Base-by-base conservation (phyloP, 2,329 filamentous ascomycete genomes). In the Colletotrichum sp. region DNA sequence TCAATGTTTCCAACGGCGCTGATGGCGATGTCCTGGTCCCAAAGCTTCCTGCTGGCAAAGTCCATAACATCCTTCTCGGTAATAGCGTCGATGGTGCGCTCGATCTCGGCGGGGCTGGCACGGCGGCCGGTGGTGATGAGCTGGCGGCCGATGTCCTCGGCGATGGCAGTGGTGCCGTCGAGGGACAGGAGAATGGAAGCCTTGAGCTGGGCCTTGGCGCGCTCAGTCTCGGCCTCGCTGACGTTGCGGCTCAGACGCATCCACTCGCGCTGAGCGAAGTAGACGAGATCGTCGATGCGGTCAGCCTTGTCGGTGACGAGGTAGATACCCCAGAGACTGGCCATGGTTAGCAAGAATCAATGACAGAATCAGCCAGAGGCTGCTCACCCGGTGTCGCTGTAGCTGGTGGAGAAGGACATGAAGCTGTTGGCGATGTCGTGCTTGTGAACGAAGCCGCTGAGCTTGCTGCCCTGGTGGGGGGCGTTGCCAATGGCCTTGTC, bases 381-480 rank as follows among this genome's bases (percentile, higher is more conserved):
- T 68, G 85, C 93, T 87, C 92, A 98, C 96, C 96, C 97, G 85
- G 97, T 99, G 87, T 99, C 97, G 85, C 96, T 99, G 90, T 99
- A 99, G 91, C 95, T 98, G 80, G 97, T 99, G 80, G 96, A 98
- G 90, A 99, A 99, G 90, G 95, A 98, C 98, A 99, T 99, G 92
- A 98, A 99, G 92, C 96, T 98, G 91, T 98, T 99, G 87, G 97
- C 97, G 78, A 99, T 92, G 86, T 96, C 94, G 89, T 99, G 93
- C 88, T 98, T 93, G 91, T 98, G 95, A 81, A 99, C 94, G 83
- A 97, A 95, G 80, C 94, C 93, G 90, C 95, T 98, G 82, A 99
- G 95, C 92, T 98, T 98, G 95, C 96, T 98, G 83, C 98, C 97
- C 84, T 98, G 94, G 90, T 98, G 97, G 80, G 96, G 94, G 76